Evolutionary conservation across 1,284 basidiomycete species (phyloP).

Genomic region (Tylopilus sp.): DNA sequence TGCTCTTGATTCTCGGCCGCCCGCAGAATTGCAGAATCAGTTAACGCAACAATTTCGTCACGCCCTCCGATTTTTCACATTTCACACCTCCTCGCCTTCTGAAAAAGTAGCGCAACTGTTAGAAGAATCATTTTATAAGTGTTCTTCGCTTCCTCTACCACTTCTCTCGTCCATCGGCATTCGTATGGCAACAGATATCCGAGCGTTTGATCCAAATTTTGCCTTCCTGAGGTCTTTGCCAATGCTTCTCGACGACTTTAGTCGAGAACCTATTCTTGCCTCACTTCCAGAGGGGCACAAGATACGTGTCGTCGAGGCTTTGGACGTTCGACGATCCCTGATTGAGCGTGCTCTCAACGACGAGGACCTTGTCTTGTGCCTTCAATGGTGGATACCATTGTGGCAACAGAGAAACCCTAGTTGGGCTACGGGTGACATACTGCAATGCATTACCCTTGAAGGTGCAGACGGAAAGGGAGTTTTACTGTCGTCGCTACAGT

Average conservation of each 20-base stretch:
- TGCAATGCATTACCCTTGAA: no score
- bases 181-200: conserved; percentile 74
- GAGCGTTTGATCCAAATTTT: conserved; percentile 80
- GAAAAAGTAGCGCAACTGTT: conserved; percentile 78
- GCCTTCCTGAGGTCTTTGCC: conserved; percentile 88
- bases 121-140: conserved; percentile 85
- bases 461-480: background rate
- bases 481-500: conserved; percentile 4
- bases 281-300: conserved; percentile 70
- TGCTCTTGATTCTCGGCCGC: conserved; percentile 4
- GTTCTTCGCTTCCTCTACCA: conserved; percentile 65
- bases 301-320: conserved; percentile 46
- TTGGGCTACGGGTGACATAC: no score
- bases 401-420: background rate
- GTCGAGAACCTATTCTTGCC: conserved; percentile 47
- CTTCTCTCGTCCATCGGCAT: conserved; percentile 87
- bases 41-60: conserved; percentile 71
- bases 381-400: conserved; percentile 83
- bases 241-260: conserved; percentile 52
- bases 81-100: conserved; percentile 87
- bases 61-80: conserved; percentile 89
- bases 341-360: conserved; percentile 70
- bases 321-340: background rate
- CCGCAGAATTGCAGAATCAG: conserved; percentile 49
- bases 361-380: conserved; percentile 83